Conservation (phyloP, 176 grass and related monocot genomes). For the maize (Zea mays) region Zm-B73-REFERENCE-NAM-5.0 NC_050098.1:169093001-169093500, state of each 20-base stretch:
- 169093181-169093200: constrained; percentile 66
- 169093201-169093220: constrained; percentile 70
- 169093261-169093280: constrained; percentile 48
- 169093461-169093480: constrained; percentile 53
- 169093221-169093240: constrained; percentile 64
- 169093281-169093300: constrained; percentile 47
- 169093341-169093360: constrained; percentile 5
- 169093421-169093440: constrained; percentile 56
- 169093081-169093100: constrained; percentile 20
- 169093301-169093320: constrained; percentile 18
- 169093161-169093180: constrained; percentile 67
- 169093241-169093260: constrained; percentile 58
- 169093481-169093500: constrained; percentile 64
- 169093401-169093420: constrained; percentile 49
- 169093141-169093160: constrained; percentile 49
- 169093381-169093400: constrained; percentile 68
- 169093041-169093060: not conserved
- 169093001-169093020: constrained; percentile 17
- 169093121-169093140: not conserved
- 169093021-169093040: not conserved
- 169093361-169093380: constrained; percentile 10
- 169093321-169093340: constrained; percentile 16
- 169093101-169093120: constrained; percentile 12
- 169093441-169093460: constrained; percentile 62
- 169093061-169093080: not conserved